Percentiles rank a stretch among this genome's conserved stretches.
Evolutionary conservation across 768 basidiomycete species (phyloP).

Genomic region (Tylopilus intermedius): DNA sequence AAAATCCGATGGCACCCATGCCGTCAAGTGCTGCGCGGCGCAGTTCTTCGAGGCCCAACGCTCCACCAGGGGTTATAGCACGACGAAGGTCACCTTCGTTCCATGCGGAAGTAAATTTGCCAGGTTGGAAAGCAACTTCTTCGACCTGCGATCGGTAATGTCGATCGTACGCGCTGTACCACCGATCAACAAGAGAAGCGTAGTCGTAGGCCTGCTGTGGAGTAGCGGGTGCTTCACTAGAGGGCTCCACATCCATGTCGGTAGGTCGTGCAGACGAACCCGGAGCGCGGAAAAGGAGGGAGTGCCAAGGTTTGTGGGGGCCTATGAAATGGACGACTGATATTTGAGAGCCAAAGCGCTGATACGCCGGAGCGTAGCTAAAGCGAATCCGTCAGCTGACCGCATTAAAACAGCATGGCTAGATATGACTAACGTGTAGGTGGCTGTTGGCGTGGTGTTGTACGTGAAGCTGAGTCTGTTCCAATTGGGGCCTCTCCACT

Average conservation of each 20-base stretch:
- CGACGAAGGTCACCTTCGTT: constrained; percentile 36
- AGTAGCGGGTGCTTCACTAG: constrained; percentile 5
- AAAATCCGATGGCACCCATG: constrained; percentile 17
- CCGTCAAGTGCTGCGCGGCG: constrained; percentile 31
- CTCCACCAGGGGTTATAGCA: constrained; percentile 13
- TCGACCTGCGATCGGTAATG: constrained; percentile 66
- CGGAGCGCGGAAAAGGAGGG: constrained; percentile 64
- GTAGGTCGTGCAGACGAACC: constrained; percentile 35
- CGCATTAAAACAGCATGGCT: constrained; percentile 20
- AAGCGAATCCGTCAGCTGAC: constrained; percentile 23
- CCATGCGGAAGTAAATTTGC: constrained; percentile 74
- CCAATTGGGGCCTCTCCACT: constrained; percentile 87
- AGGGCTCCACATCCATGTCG: constrained; percentile 29
- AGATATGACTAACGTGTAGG: constrained; percentile 74
- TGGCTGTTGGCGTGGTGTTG: constrained; percentile 96
- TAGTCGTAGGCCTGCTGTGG: constrained; percentile 64
- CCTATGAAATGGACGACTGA: constrained; percentile 92
- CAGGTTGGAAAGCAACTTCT: constrained; percentile 43
- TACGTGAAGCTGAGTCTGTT: constrained; percentile 94
- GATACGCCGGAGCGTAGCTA: constrained; percentile 95
- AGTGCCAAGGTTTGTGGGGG: constrained; percentile 91
- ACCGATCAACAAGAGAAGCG: constrained; percentile 76
- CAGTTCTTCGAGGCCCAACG: constrained; percentile 40
- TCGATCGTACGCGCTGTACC: constrained; percentile 87
- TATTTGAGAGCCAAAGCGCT: constrained; percentile 85